Percentiles rank a stretch among this genome's conserved stretches.
These are phyloP conservation scores for Tetracladium setigerum DNA, from an alignment of 495 filamentous ascomycete species.

Conservation along the genomic window DNA sequence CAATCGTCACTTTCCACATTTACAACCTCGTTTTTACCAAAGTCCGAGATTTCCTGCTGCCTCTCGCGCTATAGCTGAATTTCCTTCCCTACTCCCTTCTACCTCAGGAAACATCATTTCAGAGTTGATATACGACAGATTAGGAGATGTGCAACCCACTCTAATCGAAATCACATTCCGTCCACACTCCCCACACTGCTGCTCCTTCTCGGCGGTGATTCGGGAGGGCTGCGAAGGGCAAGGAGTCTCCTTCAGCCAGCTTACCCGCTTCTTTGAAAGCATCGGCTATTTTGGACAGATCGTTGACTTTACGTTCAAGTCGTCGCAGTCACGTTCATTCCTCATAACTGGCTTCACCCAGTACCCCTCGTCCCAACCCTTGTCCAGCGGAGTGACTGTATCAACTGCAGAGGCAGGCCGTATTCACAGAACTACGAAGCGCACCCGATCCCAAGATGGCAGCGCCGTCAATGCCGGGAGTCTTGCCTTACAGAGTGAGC, in stretches of 20 bases:
- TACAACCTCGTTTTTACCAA: constrained; percentile 6
- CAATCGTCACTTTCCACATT: constrained; percentile 7
- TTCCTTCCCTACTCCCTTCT: constrained; percentile 6
- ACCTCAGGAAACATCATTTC: constrained; percentile 3
- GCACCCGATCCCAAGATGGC: not conserved
- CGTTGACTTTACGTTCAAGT: constrained; percentile 12
- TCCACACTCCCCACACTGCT: constrained; percentile 3
- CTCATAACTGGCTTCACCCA: constrained; percentile 11
- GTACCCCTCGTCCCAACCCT: not conserved
- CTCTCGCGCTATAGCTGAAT: constrained; percentile 4
- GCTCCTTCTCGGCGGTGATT: constrained; percentile 43
- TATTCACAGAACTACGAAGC: not conserved
- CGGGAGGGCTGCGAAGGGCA: constrained; percentile 46
- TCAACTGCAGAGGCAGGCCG: constrained; percentile 3
- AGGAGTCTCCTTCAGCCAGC: constrained; percentile 25
- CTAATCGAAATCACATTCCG: constrained; percentile 3
- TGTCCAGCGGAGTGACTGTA: not conserved
- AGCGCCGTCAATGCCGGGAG: constrained; percentile 1
- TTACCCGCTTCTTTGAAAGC: constrained; percentile 12
- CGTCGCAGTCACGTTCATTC: constrained; percentile 12
- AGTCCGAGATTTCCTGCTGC: constrained; percentile 1
- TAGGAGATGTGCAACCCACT: constrained; percentile 1
- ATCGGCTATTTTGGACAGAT: constrained; percentile 9
- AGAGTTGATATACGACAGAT: constrained; percentile 1
- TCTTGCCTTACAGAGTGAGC: not conserved